Percentiles rank a stretch among this genome's conserved stretches.
Conservation (phyloP, 2,329 filamentous ascomycete genomes). For the Phaeosphaeriaceae sp. region DNA sequence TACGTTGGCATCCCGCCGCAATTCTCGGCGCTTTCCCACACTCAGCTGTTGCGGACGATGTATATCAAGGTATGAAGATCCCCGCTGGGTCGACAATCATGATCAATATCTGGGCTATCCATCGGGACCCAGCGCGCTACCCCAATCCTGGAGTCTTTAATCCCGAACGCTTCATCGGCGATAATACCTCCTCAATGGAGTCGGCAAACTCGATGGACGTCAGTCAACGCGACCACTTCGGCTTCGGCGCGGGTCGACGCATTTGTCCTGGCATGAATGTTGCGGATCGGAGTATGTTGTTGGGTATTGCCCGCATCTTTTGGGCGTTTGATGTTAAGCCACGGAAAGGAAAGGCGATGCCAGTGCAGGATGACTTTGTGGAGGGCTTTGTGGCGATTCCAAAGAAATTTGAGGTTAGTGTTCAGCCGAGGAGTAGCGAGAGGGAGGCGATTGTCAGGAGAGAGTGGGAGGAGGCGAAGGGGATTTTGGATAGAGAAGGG, state of each 20-base stretch:
- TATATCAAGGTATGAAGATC: slow-evolving; percentile 57
- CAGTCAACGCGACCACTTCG: slow-evolving; percentile 34
- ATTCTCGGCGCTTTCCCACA: slow-evolving; percentile 59
- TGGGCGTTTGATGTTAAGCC: slow-evolving; percentile 36
- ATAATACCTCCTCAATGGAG: slow-evolving; percentile 18
- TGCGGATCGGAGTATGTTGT: slow-evolving; percentile 33
- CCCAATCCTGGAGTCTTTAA: slow-evolving; percentile 52
- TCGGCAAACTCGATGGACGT: slow-evolving; percentile 3
- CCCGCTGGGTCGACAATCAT: slow-evolving; percentile 56
- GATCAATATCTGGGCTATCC: slow-evolving; percentile 60
- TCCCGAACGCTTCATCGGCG: slow-evolving; percentile 48
- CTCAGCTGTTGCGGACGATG: slow-evolving; percentile 51
- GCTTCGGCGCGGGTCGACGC: slow-evolving; percentile 46
- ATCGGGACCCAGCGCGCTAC: slow-evolving; percentile 55
- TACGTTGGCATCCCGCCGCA: slow-evolving; percentile 64
- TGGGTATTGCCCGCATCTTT: slow-evolving; percentile 34
- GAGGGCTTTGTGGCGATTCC: slow-evolving; percentile 9
- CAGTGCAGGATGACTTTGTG: slow-evolving; percentile 9
- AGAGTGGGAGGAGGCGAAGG: slow-evolving; percentile 22
- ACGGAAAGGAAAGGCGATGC: neutral
- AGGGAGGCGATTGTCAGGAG: slow-evolving; percentile 14
- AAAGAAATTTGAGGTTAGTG: slow-evolving; percentile 12
- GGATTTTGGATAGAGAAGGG: slow-evolving; percentile 18
- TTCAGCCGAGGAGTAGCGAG: slow-evolving; percentile 19
- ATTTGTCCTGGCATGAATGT: slow-evolving; percentile 44